These are phyloP conservation scores for Lojkania enalia DNA, from an alignment of 2,329 filamentous ascomycete species.

Conservation along the genomic window DNA sequence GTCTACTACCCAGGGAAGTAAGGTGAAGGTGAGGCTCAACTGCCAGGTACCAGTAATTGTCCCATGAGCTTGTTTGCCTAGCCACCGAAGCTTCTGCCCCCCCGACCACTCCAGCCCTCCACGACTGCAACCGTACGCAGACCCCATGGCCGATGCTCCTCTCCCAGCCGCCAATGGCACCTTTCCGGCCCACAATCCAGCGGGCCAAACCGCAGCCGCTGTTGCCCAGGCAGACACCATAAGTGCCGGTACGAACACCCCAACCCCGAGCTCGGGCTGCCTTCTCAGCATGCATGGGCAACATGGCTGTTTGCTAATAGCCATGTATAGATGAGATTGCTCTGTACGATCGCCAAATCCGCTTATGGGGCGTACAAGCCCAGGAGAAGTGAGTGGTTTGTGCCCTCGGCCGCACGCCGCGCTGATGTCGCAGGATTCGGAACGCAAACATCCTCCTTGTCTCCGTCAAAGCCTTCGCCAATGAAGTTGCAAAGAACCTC, in stretches of 20 bases:
- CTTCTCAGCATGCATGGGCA: too few species aligned
- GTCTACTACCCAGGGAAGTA: too few species aligned
- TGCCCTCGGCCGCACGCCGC: neutral
- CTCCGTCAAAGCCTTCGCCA: conserved; percentile 82
- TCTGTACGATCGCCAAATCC: conserved; percentile 94
- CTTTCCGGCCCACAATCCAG: conserved; percentile 37
- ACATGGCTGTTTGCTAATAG: too few species aligned
- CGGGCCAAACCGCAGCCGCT: conserved; percentile 42
- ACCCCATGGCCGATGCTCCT: conserved; percentile 25
- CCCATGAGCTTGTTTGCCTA: neutral
- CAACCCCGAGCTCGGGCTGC: too few species aligned
- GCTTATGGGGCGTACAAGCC: conserved; percentile 93
- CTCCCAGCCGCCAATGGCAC: conserved; percentile 25
- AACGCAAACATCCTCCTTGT: conserved; percentile 88
- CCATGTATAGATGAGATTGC: conserved; percentile 79
- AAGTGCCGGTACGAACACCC: conserved; percentile 38
- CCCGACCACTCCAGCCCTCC: conserved; percentile 4
- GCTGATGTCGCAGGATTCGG: conserved; percentile 65
- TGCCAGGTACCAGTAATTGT: too few species aligned
- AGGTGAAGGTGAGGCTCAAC: neutral
- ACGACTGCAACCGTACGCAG: neutral
- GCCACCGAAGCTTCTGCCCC: neutral
- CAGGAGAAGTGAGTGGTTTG: conserved; percentile 66
- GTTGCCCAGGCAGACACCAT: conserved; percentile 47
- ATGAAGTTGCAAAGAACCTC: conserved; percentile 96